Base-by-base conservation (phyloP, 139 green algal species). In the Yamagishiella unicocca region DNA sequence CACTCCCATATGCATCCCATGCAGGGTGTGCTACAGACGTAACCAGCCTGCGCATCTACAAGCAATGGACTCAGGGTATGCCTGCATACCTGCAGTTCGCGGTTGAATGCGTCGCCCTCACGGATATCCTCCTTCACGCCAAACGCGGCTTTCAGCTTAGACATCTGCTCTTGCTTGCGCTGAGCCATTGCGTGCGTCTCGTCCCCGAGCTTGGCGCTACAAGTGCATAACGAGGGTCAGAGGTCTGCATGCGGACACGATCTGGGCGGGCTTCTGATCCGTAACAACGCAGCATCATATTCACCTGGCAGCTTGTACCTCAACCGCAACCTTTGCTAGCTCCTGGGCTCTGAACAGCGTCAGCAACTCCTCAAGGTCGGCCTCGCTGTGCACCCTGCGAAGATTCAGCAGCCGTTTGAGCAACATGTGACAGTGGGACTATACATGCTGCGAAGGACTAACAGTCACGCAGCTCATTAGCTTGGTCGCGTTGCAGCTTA, bases 101-200 rank as follows among this genome's bases (percentile, higher is more conserved):
- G 89, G 92, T 99, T 94, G 87, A 99, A 99, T 21, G 97, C 96
- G 76, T 99, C 95, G 1, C 97, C 97, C 92, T 99, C 97, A 40
- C 94, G 94, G 22, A 92, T 45, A 1, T 97, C 89, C 38, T 90
- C 83, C 7, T 62, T 70, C 7, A 98, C 61, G 3, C 94, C 93
- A 67, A 98, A 92, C 6, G 96, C 96, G 6, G 53, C 55, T 1
- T 68, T 79, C 71, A 98, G 83, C 58, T 93, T 93, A 0, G 95
- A 94, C 95, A 99, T 97, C 89, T 99, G 92, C 82, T 94, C 89
- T 78, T 93, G 67, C 88, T 99, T 81, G 37, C 86, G 77, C 50
- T 78, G 53, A 25, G 76, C 66, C 27, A 90, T 33, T 53, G 72
- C 46, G 58, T 93, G 53, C 2, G 75, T 66, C 86, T 92, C 82